These are phyloP conservation scores for Picea abies DNA, from an alignment of 83 land plant species.

Conservation along the genomic window DNA sequence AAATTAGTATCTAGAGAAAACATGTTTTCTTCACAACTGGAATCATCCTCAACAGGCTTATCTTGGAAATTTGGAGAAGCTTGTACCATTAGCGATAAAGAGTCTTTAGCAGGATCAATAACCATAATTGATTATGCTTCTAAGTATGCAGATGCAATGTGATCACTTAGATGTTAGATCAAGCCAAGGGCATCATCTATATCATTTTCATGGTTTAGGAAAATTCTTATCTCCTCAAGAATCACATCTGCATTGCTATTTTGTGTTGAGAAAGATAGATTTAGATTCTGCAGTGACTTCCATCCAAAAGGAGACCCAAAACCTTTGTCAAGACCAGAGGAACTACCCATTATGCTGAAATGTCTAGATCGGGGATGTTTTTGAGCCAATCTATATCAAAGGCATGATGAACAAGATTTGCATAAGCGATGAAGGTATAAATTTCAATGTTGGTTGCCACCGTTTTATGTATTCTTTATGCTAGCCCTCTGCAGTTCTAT, in stretches of 20 bases:
- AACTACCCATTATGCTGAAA: neutral
- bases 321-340: slow-evolving; percentile 6
- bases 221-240: slow-evolving; percentile 13
- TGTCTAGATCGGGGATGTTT: slow-evolving; percentile 7
- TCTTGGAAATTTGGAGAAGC: neutral
- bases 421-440: neutral
- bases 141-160: slow-evolving; percentile 1
- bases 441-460: neutral
- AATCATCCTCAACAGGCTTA: neutral
- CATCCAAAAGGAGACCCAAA: slow-evolving; percentile 8
- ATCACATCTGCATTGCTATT: slow-evolving; percentile 1
- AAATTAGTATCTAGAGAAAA: slow-evolving; percentile 14
- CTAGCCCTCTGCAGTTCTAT: too few relatives aligned
- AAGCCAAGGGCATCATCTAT: slow-evolving; percentile 14
- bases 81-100: neutral
- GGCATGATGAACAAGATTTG: neutral
- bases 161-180: slow-evolving; percentile 9
- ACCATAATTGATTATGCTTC: slow-evolving; percentile 9
- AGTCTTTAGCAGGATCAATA: slow-evolving; percentile 7
- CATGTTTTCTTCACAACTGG: slow-evolving; percentile 10
- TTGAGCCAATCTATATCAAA: slow-evolving; percentile 14
- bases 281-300: neutral
- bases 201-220: neutral
- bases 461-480: neutral
- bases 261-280: neutral